Percentiles rank a stretch among this genome's conserved stretches.
Conservation (phyloP, 2,329 filamentous ascomycete genomes). For the Tympanopsis confertula region DNA sequence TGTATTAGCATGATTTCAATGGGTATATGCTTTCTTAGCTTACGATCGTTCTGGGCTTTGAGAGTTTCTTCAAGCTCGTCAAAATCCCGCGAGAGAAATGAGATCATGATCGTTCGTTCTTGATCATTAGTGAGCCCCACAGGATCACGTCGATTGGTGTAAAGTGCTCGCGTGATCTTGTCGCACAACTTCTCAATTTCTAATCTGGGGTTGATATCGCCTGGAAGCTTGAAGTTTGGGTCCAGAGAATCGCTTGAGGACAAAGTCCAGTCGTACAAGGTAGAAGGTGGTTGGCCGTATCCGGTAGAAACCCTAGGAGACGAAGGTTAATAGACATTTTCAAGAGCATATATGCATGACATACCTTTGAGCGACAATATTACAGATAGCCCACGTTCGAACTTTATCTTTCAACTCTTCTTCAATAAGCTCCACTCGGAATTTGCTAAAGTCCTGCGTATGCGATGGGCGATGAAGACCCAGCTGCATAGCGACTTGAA, state of each 20-base stretch:
- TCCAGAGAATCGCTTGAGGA: constrained; percentile 22
- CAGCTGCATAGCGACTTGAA: constrained; percentile 57
- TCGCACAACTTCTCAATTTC: constrained; percentile 43
- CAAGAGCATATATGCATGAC: constrained; percentile 6
- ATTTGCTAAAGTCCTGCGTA: constrained; percentile 41
- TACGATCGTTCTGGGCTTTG: constrained; percentile 24
- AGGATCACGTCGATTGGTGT: constrained; percentile 35
- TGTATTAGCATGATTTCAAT: constrained; percentile 3
- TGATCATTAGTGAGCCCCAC: constrained; percentile 32
- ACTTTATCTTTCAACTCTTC: constrained; percentile 53
- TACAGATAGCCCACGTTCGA: constrained; percentile 55
- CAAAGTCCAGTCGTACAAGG: constrained; percentile 44
- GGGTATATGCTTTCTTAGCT: constrained; percentile 5
- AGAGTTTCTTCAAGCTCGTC: constrained; percentile 39
- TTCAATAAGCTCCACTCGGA: constrained; percentile 36
- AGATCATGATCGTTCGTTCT: constrained; percentile 27
- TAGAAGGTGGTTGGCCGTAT: constrained; percentile 52
- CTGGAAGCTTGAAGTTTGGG: constrained; percentile 31
- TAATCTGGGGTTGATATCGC: constrained; percentile 34
- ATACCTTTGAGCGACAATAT: constrained; percentile 52
- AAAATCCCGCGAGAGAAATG: constrained; percentile 29
- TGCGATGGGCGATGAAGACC: constrained; percentile 53
- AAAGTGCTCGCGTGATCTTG: constrained; percentile 40
- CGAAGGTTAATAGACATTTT: background rate
- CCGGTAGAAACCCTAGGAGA: constrained; percentile 43